A percentile compares a stretch with the other conserved stretches of the same genome.
These are phyloP conservation scores for Oemleria cerasiformis DNA, from an alignment of 306 rosid species.

Conservation along the genomic window DNA sequence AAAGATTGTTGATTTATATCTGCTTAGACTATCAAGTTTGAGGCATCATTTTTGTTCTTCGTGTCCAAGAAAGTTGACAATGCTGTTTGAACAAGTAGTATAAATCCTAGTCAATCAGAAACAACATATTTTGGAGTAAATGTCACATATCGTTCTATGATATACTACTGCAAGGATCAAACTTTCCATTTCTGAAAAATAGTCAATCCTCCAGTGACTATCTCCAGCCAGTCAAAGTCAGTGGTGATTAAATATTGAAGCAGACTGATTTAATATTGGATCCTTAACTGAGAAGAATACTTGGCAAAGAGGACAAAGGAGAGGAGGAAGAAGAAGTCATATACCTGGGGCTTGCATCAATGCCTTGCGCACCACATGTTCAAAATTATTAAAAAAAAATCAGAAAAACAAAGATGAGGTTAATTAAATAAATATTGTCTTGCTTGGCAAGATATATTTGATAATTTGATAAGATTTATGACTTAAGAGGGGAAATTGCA, in stretches of 20 bases:
- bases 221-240: neutral
- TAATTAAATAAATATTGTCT: neutral
- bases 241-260: neutral
- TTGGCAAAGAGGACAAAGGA: neutral
- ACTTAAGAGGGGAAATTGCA: neutral
- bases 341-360: neutral
- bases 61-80: constrained; percentile 11
- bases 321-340: neutral
- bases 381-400: no score
- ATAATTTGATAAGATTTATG: neutral
- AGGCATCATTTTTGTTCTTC: constrained; percentile 6
- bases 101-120: neutral
- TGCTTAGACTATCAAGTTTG: neutral
- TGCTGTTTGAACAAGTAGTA: neutral
- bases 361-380: neutral
- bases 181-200: neutral
- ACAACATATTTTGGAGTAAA: neutral
- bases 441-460: neutral
- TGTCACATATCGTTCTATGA: neutral
- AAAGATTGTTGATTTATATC: neutral
- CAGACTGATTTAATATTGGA: neutral
- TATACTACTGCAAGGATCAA: neutral
- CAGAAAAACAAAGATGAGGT: neutral
- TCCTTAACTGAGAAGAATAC: neutral
- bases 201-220: neutral